phyloP scores from a whole-genome alignment of 2,329 filamentous ascomycete species.

The Fusarium kyushuense region DNA sequence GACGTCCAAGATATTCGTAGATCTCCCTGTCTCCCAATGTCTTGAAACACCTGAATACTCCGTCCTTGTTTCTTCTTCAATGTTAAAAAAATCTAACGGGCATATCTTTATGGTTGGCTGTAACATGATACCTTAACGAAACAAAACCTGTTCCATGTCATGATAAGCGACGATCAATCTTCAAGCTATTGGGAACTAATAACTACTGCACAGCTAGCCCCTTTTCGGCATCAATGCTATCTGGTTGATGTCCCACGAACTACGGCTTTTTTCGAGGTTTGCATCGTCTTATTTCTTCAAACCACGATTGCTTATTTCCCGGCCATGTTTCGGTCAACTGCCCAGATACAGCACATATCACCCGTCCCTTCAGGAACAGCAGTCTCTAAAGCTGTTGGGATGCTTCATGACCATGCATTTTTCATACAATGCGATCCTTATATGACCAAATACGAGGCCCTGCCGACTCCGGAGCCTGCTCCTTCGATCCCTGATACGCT shows the following conservation, averaged over 20 bases:
- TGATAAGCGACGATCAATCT: neutral
- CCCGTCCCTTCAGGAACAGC: constrained; percentile 56
- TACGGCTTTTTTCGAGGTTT: neutral
- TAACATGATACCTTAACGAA: constrained; percentile 2
- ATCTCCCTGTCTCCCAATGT: neutral
- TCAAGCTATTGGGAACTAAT: neutral
- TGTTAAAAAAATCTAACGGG: neutral
- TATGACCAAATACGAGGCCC: constrained; percentile 57
- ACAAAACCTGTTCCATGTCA: constrained; percentile 4
- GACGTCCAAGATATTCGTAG: neutral
- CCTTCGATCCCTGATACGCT: constrained; percentile 48
- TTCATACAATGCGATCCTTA: constrained; percentile 67
- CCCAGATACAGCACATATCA: constrained; percentile 58
- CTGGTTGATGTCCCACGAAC: neutral
- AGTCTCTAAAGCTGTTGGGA: constrained; percentile 54
- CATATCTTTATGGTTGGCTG: neutral
- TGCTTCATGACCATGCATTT: constrained; percentile 65
- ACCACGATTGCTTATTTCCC: neutral
- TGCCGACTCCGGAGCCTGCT: constrained; percentile 43
- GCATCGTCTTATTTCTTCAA: neutral
- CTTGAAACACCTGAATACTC: neutral
- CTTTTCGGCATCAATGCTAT: neutral
- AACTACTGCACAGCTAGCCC: neutral
- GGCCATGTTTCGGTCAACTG: constrained; percentile 59
- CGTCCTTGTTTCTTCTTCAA: neutral